Percentiles rank a stretch among this genome's conserved stretches.
These are phyloP conservation scores for Aspergillus japonicus DNA, from an alignment of 2,329 filamentous ascomycete genomes.

Conservation along the genomic window DNA sequence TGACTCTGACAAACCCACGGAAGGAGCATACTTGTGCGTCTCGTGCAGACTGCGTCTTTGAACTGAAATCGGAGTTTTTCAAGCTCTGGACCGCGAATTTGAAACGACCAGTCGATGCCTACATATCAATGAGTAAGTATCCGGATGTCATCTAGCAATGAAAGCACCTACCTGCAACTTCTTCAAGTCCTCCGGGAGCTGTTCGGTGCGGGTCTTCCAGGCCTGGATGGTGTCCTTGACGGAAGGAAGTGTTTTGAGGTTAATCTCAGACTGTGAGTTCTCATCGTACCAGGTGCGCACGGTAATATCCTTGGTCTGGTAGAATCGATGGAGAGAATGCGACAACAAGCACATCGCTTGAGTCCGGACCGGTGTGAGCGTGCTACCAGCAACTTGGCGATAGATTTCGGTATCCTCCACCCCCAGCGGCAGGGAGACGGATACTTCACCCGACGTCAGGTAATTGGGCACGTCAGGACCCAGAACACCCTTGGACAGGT, in stretches of 20 bases:
- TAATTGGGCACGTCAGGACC: constrained; percentile 76
- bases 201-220: constrained; percentile 70
- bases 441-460: constrained; percentile 75
- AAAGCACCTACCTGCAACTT: constrained; percentile 30
- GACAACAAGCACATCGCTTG: constrained; percentile 76
- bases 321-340: constrained; percentile 76
- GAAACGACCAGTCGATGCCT: constrained; percentile 32
- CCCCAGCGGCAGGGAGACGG: constrained; percentile 80
- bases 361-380: constrained; percentile 72
- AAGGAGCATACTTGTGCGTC: constrained; percentile 38
- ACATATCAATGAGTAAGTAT: not conserved
- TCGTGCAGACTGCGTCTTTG: constrained; percentile 64
- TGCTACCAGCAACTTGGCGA: constrained; percentile 70
- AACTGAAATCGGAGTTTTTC: constrained; percentile 66
- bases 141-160: constrained; percentile 3
- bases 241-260: constrained; percentile 57
- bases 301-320: constrained; percentile 73
- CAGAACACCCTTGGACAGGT: constrained; percentile 79
- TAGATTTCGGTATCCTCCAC: constrained; percentile 79
- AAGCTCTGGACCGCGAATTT: constrained; percentile 60
- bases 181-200: constrained; percentile 46
- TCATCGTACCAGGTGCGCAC: constrained; percentile 83
- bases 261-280: constrained; percentile 63
- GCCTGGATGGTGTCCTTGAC: constrained; percentile 55
- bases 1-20: no score